Evolutionary conservation across 805 yeast species (phyloP).

Genomic region (Kuraishia borneana): DNA sequence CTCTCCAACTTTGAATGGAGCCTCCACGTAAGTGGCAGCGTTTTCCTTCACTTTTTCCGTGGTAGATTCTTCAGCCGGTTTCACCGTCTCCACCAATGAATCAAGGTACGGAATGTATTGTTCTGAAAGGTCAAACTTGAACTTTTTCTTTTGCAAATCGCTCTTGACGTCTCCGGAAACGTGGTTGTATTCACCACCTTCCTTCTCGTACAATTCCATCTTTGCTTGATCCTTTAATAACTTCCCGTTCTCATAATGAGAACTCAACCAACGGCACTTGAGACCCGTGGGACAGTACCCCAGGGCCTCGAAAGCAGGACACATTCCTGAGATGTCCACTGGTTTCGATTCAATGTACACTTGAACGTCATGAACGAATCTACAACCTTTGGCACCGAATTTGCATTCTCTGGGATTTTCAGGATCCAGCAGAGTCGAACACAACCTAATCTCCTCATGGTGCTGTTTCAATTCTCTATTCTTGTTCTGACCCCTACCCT

Average conservation of each 20-base stretch:
- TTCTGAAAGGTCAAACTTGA: conserved; percentile 46
- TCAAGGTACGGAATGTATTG: conserved; percentile 55
- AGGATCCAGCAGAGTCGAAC: conserved; percentile 54
- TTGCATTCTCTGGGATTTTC: conserved; percentile 35
- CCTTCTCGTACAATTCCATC: conserved; percentile 20
- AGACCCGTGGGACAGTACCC: conserved; percentile 92
- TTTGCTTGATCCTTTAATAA: conserved; percentile 32
- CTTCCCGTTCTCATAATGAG: conserved; percentile 48
- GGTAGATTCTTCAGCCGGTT: conserved; percentile 15
- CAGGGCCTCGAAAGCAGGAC: conserved; percentile 74
- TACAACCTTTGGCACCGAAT: conserved; percentile 62
- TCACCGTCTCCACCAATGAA: conserved; percentile 31
- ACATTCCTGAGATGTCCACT: conserved; percentile 59
- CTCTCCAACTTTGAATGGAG: conserved; percentile 70
- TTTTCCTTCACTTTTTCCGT: conserved; percentile 20
- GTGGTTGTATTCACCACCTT: conserved; percentile 53
- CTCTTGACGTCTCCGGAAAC: conserved; percentile 35
- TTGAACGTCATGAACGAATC: conserved; percentile 64
- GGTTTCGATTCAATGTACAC: conserved; percentile 57
- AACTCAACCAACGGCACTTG: conserved; percentile 82
- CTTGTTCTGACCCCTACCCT: conserved; percentile 68
- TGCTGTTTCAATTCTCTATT: conserved; percentile 64
- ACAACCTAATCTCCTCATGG: conserved; percentile 52
- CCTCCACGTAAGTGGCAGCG: conserved; percentile 52
- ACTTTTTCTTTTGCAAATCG: conserved; percentile 48